Evolutionary conservation across 257 asterid species (phyloP), one percentile per base, ranked within the genome.

Genomic region (Ehretia macrophylla): DNA sequence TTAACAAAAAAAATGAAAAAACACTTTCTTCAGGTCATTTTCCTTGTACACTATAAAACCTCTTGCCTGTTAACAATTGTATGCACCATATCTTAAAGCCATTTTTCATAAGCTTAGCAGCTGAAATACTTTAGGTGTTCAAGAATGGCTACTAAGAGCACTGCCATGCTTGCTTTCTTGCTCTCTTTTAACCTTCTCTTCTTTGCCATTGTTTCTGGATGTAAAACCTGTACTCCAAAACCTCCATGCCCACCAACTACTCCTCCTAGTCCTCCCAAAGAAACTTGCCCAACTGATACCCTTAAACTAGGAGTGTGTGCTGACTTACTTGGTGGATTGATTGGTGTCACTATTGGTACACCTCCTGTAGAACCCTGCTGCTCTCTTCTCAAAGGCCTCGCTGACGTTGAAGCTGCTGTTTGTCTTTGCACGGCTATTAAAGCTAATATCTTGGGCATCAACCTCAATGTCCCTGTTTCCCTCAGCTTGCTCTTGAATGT

Each of bases 221-320:
- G 52, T 17, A 1, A 0, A 0, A 16, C 13, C 10, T 47, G 12
- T 16, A 10, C 52, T 1, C 19, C 19, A 16, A 16, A 1, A 16
- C 20, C 20, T 14, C 20, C 51, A 16, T 14, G 19, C n/a, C n/a
- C 50, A 10, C 50, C 6, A n/a, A 16, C 10, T n/a, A n/a, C n/a
- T n/a, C n/a, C n/a, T 13, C 51, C 51, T 18, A 16, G 18, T 18
- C 51, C 51, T 46, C 18, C 51, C n/a, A 46, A 6, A 46, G 60
- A 47, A 11, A 62, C 13, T 17, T 77, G 82, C 63, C 76, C 77
- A 0, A 69, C 47, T 9, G 69, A 69, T 47, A 68, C 62, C 51
- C 10, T 77, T 8, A 55, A 63, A 23, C 71, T 77, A 20, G 74
- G 74, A 0, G 74, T 69, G 11, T 77, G 82, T 44, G 79, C 74